Percentiles rank a stretch among this genome's conserved stretches.
These are phyloP conservation scores for Daldinia concentrica DNA, from an alignment of 495 filamentous ascomycete genomes.

Conservation along the genomic window DNA sequence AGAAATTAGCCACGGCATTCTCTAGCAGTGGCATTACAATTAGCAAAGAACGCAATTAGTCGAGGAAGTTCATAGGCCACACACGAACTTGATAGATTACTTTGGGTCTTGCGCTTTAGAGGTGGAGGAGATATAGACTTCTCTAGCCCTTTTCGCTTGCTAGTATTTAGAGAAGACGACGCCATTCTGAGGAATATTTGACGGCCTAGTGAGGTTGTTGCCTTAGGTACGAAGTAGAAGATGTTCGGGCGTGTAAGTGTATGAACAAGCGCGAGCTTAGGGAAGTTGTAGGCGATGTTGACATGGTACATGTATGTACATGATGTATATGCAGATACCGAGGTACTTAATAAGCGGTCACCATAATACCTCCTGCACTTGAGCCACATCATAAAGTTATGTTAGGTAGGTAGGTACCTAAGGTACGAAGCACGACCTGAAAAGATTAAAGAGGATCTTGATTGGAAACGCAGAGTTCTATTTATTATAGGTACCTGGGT, in stretches of 20 bases:
- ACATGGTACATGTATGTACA: not conserved
- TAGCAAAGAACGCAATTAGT: constrained; percentile 2
- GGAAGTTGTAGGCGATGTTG: not conserved
- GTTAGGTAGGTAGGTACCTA: not conserved
- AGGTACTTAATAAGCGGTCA: not conserved
- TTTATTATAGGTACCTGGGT: no score
- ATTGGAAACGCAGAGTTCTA: not conserved
- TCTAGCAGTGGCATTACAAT: constrained; percentile 55
- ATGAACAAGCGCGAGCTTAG: not conserved
- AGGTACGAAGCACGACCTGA: not conserved
- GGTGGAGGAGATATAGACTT: constrained; percentile 68
- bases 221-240: not conserved
- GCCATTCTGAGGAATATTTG: constrained; percentile 21
- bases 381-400: not conserved
- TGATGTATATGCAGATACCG: not conserved
- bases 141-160: constrained; percentile 40
- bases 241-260: not conserved
- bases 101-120: constrained; percentile 68
- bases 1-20: constrained; percentile 79
- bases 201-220: not conserved
- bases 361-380: not conserved
- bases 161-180: constrained; percentile 4
- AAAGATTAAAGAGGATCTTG: no score
- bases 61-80: constrained; percentile 19
- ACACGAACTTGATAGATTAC: constrained; percentile 75